phyloP scores from a whole-genome alignment of 129 eudicot genomes.

The Helichrysum umbraculigerum region DNA sequence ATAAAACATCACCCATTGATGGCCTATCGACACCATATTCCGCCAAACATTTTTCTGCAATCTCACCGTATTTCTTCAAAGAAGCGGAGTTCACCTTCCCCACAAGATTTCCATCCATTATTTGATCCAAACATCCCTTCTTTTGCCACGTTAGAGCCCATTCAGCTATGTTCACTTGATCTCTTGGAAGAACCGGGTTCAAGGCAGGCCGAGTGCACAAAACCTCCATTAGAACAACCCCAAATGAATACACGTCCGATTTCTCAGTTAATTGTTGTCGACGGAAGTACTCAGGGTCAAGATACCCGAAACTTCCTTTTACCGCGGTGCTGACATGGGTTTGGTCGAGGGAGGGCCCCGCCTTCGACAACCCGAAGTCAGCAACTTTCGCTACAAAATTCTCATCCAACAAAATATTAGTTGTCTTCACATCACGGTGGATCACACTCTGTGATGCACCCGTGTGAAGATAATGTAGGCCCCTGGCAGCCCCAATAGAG shows the following conservation, averaged over 20 bases:
- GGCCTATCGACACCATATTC: conserved; percentile 96
- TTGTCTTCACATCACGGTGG: conserved; percentile 96
- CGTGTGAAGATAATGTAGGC: conserved; percentile 96
- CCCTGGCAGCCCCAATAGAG: conserved; percentile 96
- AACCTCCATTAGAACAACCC: conserved; percentile 94
- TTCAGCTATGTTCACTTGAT: conserved; percentile 97
- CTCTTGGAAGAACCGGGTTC: conserved; percentile 93
- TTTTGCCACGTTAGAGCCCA: conserved; percentile 98
- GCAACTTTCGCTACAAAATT: conserved; percentile 93
- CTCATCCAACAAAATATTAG: conserved; percentile 93
- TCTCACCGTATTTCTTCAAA: conserved; percentile 88
- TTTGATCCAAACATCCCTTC: conserved; percentile 83
- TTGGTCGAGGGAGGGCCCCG: conserved; percentile 92
- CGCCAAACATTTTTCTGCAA: conserved; percentile 87
- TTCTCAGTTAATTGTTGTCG: conserved; percentile 95
- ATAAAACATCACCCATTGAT: conserved; percentile 95
- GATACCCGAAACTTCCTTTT: conserved; percentile 96
- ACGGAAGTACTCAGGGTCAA: conserved; percentile 96
- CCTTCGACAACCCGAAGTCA: conserved; percentile 89
- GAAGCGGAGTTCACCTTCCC: conserved; percentile 86
- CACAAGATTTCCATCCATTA: conserved; percentile 64
- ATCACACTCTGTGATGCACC: conserved; percentile 87
- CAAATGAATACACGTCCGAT: conserved; percentile 94
- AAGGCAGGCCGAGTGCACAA: conserved; percentile 89
- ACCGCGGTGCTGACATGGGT: conserved; percentile 99